These are phyloP conservation scores for Alternaria burnsii DNA, from an alignment of 2,329 filamentous ascomycete genomes.

Conservation along the genomic window DNA sequence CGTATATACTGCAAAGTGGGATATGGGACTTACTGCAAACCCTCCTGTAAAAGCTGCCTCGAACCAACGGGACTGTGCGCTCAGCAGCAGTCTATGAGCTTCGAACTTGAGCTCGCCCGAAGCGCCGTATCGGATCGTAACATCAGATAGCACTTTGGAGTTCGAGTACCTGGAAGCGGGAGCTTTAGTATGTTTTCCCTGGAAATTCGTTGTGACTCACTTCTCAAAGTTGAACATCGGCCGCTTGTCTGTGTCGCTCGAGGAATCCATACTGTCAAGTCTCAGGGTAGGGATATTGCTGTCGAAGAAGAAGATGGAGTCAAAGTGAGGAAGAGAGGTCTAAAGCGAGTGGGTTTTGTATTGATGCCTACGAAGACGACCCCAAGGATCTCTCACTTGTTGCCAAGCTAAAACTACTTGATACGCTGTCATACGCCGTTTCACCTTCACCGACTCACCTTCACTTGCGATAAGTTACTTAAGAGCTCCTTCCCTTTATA, in stretches of 20 bases:
- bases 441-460: not conserved
- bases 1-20: rapidly evolving
- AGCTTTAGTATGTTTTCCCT: no score
- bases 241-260: no score
- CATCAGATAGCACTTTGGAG: no score
- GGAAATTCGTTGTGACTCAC: no score
- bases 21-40: not conserved
- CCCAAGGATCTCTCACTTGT: not conserved
- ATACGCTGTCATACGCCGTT: no score
- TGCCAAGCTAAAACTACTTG: no score
- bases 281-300: not conserved
- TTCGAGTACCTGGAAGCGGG: rapidly evolving
- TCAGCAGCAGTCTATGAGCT: not conserved
- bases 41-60: not conserved
- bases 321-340: no score
- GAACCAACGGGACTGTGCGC: not conserved
- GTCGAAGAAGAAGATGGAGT: not conserved
- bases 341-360: not conserved
- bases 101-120: not conserved
- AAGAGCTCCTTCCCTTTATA: no score
- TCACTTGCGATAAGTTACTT: no score
- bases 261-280: not conserved
- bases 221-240: no score
- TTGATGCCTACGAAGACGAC: not conserved
- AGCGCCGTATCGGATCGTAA: no score